Conservation (phyloP, 306 rosid species). For the Rubus idaeus region DNA sequence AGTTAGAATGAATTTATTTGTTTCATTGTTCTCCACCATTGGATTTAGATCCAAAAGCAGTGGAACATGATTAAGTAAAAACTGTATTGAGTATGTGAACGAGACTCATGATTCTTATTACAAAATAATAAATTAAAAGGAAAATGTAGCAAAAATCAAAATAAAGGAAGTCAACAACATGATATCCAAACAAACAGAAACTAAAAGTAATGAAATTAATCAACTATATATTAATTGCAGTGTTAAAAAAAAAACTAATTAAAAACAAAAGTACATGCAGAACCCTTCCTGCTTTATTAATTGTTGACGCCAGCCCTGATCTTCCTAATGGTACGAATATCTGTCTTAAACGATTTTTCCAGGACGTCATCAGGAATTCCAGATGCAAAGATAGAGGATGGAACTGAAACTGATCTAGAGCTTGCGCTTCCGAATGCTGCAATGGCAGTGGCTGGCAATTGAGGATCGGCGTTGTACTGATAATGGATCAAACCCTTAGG, state of each 20-base stretch:
- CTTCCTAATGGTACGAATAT: constrained; percentile 22
- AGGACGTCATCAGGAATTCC: constrained; percentile 27
- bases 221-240: background rate
- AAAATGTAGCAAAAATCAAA: background rate
- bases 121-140: background rate
- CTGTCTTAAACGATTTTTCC: constrained; percentile 31
- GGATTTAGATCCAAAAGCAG: too few relatives aligned
- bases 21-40: too few relatives aligned
- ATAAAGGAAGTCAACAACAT: background rate
- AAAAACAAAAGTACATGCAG: background rate
- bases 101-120: background rate
- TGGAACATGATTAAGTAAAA: too few relatives aligned
- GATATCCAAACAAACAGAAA: background rate
- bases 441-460: constrained; percentile 27
- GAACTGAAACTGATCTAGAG: constrained; percentile 26
- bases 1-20: too few relatives aligned
- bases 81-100: too few relatives aligned
- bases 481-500: constrained; percentile 44
- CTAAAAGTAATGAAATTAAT: background rate
- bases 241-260: background rate
- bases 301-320: constrained; percentile 11
- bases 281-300: background rate
- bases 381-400: constrained; percentile 12
- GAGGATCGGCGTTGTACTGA: constrained; percentile 20
- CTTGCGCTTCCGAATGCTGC: constrained; percentile 41